phyloP scores from a whole-genome alignment of 2,329 filamentous ascomycete genomes.

The Catunica adiposa region DNA sequence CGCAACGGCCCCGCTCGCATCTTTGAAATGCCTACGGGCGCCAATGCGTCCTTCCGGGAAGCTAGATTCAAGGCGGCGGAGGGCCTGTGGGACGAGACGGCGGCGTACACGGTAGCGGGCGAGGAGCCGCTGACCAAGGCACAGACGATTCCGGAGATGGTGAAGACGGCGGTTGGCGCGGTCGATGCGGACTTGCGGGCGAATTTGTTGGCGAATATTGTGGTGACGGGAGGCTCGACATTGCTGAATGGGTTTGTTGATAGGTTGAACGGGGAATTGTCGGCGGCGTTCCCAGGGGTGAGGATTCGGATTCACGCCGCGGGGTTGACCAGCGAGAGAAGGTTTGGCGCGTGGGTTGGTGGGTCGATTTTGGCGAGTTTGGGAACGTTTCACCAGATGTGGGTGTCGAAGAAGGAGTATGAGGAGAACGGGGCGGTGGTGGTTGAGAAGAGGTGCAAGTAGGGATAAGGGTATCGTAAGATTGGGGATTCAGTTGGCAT shows the following conservation, averaged over 20 bases:
- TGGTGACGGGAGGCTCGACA: constrained; percentile 78
- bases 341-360: constrained; percentile 90
- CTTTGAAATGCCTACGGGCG: constrained; percentile 94
- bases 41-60: constrained; percentile 83
- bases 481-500: background rate
- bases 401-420: constrained; percentile 95
- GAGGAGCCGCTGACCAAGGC: constrained; percentile 40
- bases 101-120: constrained; percentile 38
- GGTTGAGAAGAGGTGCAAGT: constrained; percentile 95
- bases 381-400: constrained; percentile 98
- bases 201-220: constrained; percentile 71
- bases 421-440: constrained; percentile 84
- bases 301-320: constrained; percentile 80
- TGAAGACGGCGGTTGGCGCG: constrained; percentile 57
- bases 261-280: constrained; percentile 70
- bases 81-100: constrained; percentile 76
- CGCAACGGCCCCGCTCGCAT: constrained; percentile 61
- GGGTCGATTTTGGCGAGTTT: constrained; percentile 89
- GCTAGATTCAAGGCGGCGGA: constrained; percentile 79
- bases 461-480: background rate
- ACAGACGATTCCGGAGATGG: constrained; percentile 70
- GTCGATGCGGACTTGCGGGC: constrained; percentile 83
- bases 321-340: constrained; percentile 70
- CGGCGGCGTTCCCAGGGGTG: constrained; percentile 64
- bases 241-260: constrained; percentile 86